phyloP scores from a whole-genome alignment of 352 stramenopile species.

The Pythium phragmitis region DNA sequence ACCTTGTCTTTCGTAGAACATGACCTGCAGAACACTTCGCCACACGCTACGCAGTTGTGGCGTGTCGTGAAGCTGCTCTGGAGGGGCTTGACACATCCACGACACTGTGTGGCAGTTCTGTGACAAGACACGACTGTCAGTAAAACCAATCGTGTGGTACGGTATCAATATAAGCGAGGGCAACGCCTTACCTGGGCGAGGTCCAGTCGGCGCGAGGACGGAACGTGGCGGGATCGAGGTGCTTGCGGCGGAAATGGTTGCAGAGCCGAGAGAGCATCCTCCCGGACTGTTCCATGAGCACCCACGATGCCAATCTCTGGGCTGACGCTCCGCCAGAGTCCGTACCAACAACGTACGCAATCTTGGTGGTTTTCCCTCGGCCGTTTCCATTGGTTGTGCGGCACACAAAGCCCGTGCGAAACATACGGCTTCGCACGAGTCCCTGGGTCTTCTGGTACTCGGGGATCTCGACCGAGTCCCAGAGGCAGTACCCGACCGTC shows the following conservation, averaged over 20 bases:
- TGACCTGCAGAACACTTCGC: conserved; percentile 44
- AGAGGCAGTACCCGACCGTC: conserved; percentile 59
- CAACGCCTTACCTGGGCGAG: conserved; percentile 16
- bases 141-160: too few relatives aligned
- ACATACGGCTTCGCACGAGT: conserved; percentile 38
- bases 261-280: conserved; percentile 42
- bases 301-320: conserved; percentile 32
- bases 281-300: conserved; percentile 49
- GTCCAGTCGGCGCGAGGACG: conserved; percentile 47
- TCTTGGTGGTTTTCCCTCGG: conserved; percentile 35
- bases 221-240: conserved; percentile 49
- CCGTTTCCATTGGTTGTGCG: conserved; percentile 4
- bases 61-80: conserved; percentile 36
- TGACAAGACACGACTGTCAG: too few relatives aligned
- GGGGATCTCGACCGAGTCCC: conserved; percentile 49
- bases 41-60: conserved; percentile 48
- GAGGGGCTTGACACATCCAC: conserved; percentile 35
- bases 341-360: conserved; percentile 58
- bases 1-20: conserved; percentile 41
- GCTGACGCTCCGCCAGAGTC: conserved; percentile 33
- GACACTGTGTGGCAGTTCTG: conserved; percentile 33
- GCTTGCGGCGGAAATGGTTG: conserved; percentile 46
- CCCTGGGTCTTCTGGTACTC: conserved; percentile 19
- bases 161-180: too few relatives aligned
- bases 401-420: conserved; percentile 52